A percentile compares a stretch with the other conserved stretches of the same genome.
Evolutionary conservation across 1,284 basidiomycete species (phyloP).

Genomic region (Golubevia pallescens): DNA sequence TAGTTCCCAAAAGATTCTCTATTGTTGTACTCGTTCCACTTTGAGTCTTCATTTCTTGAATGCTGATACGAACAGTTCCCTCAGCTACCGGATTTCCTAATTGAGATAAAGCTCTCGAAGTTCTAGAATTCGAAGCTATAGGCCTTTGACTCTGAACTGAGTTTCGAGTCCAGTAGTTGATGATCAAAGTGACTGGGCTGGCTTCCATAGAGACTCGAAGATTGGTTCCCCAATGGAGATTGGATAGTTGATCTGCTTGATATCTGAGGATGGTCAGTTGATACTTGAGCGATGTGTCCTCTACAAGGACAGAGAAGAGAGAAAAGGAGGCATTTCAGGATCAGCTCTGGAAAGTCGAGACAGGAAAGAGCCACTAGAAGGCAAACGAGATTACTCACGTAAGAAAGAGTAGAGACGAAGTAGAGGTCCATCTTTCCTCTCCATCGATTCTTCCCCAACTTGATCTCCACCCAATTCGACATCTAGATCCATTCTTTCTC

Average conservation of each 20-base stretch:
- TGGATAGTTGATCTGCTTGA: conserved; percentile 39
- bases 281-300: conserved; percentile 40
- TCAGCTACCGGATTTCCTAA: background rate
- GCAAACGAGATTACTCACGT: conserved; percentile 18
- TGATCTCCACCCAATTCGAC: background rate
- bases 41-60: background rate
- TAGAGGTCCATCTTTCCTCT: conserved; percentile 28
- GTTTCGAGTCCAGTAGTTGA: conserved; percentile 34
- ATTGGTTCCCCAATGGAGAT: conserved; percentile 41
- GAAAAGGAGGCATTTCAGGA: background rate
- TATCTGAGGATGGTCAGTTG: conserved; percentile 53
- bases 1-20: background rate
- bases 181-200: conserved; percentile 21
- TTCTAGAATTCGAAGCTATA: too few relatives aligned
- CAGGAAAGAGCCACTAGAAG: background rate
- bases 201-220: conserved; percentile 23
- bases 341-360: background rate
- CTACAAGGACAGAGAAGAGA: background rate
- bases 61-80: background rate
- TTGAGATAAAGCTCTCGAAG: too few relatives aligned
- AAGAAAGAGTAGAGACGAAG: conserved; percentile 39
- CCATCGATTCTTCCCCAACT: background rate
- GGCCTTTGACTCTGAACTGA: too few relatives aligned
- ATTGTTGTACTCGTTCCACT: background rate
- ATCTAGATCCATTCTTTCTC: conserved; percentile 4